Percentiles rank a stretch among this genome's conserved stretches.
These are phyloP conservation scores for Kluyveromyces marxianus DNA, from an alignment of 1,139 yeast genomes.

Conservation along the genomic window DNA sequence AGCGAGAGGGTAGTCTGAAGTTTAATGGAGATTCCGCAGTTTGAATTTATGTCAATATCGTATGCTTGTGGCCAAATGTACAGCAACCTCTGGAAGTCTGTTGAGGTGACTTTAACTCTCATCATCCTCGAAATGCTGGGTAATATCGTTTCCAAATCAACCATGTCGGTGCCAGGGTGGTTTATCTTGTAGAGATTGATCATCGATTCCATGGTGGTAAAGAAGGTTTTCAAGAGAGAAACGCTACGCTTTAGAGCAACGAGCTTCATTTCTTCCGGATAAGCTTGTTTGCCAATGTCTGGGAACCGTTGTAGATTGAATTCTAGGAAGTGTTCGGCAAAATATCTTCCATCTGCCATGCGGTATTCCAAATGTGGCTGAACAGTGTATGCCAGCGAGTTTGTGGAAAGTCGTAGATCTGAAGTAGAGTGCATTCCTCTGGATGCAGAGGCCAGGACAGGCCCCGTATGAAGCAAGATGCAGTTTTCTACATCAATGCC, in stretches of 20 bases:
- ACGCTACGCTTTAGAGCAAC: constrained; percentile 14
- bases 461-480: constrained; percentile 26
- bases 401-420: constrained; percentile 15
- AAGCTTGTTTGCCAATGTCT: constrained; percentile 15
- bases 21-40: constrained; percentile 18
- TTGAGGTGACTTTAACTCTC: constrained; percentile 16
- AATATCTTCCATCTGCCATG: constrained; percentile 8
- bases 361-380: constrained; percentile 16
- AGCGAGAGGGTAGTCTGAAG: constrained; percentile 17
- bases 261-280: constrained; percentile 16
- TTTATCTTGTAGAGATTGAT: constrained; percentile 22
- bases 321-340: constrained; percentile 13
- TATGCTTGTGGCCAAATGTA: constrained; percentile 26
- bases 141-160: constrained; percentile 17
- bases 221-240: constrained; percentile 18
- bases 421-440: constrained; percentile 20
- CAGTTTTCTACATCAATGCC: constrained; percentile 23
- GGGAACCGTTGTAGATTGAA: constrained; percentile 23
- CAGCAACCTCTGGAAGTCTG: constrained; percentile 17
- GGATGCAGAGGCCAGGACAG: constrained; percentile 16
- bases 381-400: constrained; percentile 17
- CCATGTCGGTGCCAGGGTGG: constrained; percentile 11
- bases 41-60: constrained; percentile 16
- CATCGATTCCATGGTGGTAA: constrained; percentile 21
- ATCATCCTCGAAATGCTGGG: constrained; percentile 27